Base-by-base conservation (phyloP, 768 basidiomycete genomes). In the Leccinum obscurum region DNA sequence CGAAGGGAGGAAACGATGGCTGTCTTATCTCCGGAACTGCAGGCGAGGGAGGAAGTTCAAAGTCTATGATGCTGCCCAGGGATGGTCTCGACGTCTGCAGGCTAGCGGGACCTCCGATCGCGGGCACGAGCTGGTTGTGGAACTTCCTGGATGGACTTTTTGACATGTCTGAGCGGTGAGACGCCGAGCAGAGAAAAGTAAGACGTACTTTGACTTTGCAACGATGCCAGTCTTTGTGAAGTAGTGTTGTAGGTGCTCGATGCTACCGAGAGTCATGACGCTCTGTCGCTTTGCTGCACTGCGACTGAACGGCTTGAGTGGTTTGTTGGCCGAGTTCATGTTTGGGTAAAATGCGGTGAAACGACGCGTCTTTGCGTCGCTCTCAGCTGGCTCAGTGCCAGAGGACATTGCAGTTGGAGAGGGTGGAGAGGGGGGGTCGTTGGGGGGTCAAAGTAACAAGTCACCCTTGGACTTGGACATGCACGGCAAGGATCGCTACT, bases 241-340 rank as follows among this genome's bases (percentile, higher is more conserved):
- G 71, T 95, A 95, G 68, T 95, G 89, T 75, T 98, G 95, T 46
- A 98, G 83, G 72, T 97, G 92, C 71, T 96, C 91, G 66, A 98
- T 98, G 71, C 92, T 94, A n/a, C 95, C 95, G 17, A 98, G 77
- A 0, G 93, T 86, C 86, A 95, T 90, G 20, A 98, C 95, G 66
- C 91, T 93, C 73, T 93, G 92, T 48, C 95, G 85, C 76, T 95
- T 96, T 4, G 93, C 92, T 0, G 95, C 95, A 61, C 90, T 93
- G 63, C 90, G 80, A 66, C 90, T 91, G 81, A 95, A 95, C 2
- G 92, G 90, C 30, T 93, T 94, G 73, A 84, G 80, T 0, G 83
- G 85, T 70, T 91, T 93, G 72, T 87, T 89, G 13, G 79, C 70
- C 8, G 87, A 78, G 71, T 86, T 89, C 68, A 85, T 75, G 72